Evolutionary conservation across 2,329 filamentous ascomycete genomes (phyloP).

Genomic region (Paracorniculantispora psalliotae): DNA sequence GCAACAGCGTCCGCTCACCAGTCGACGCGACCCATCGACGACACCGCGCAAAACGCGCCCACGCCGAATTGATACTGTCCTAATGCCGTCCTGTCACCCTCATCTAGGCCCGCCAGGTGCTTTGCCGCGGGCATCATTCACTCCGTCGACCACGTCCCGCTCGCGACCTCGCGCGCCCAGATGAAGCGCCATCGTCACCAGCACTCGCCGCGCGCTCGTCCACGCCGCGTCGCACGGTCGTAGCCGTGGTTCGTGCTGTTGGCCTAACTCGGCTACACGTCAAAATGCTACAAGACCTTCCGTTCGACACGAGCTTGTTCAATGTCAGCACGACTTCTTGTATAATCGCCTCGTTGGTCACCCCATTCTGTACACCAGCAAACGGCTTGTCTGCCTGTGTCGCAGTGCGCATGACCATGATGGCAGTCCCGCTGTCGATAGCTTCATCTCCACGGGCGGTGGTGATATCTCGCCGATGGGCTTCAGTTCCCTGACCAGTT

Average conservation of each 20-base stretch:
- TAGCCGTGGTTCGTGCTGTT: constrained; percentile 19
- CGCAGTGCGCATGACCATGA: constrained; percentile 35
- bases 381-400: constrained; percentile 22
- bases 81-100: not conserved
- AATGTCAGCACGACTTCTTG: constrained; percentile 48
- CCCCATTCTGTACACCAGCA: constrained; percentile 20
- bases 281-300: constrained; percentile 27
- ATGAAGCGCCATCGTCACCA: constrained; percentile 19
- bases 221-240: constrained; percentile 14
- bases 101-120: not conserved
- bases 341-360: constrained; percentile 32
- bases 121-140: not conserved
- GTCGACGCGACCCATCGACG: not conserved
- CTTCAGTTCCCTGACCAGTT: constrained; percentile 22
- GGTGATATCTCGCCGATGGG: constrained; percentile 21
- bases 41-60: not conserved
- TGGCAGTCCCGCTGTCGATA: constrained; percentile 36
- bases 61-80: too few relatives aligned
- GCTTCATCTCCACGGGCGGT: constrained; percentile 34
- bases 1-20: not conserved
- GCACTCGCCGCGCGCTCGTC: constrained; percentile 18
- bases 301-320: constrained; percentile 44
- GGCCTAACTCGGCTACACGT: constrained; percentile 16
- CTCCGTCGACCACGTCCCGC: not conserved
- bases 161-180: constrained; percentile 1